A percentile compares a stretch with the other conserved stretches of the same genome.
These are phyloP conservation scores for Rhizopogon vesiculosus DNA, from an alignment of 768 basidiomycete species.

Conservation along the genomic window DNA sequence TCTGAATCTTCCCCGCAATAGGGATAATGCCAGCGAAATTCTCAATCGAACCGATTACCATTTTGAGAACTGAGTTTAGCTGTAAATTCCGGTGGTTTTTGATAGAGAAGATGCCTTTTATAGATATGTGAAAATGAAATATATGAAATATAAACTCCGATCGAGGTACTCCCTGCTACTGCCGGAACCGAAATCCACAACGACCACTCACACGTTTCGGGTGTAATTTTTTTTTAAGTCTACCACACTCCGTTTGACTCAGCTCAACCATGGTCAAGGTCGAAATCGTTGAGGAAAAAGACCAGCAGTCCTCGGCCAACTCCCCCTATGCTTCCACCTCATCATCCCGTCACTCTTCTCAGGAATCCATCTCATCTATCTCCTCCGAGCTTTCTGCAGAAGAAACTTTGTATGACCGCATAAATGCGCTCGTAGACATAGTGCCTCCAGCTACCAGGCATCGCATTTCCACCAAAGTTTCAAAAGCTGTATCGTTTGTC, in stretches of 20 bases:
- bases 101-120: background rate
- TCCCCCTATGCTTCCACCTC: conserved; percentile 75
- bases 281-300: conserved; percentile 83
- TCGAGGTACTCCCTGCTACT: background rate
- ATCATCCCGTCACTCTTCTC: conserved; percentile 64
- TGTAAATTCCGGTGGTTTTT: background rate
- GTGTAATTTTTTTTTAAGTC: conserved; percentile 2
- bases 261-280: conserved; percentile 80
- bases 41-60: background rate
- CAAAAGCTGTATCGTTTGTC: conserved; percentile 57
- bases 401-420: conserved; percentile 84
- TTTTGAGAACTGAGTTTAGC: background rate
- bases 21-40: background rate
- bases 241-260: conserved; percentile 3
- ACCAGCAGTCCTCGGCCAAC: conserved; percentile 40
- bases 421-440: conserved; percentile 93
- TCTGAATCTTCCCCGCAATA: background rate
- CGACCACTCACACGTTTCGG: conserved; percentile 14
- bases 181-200: conserved; percentile 25
- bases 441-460: conserved; percentile 89
- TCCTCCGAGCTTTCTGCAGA: conserved; percentile 66
- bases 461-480: conserved; percentile 56
- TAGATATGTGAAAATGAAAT: background rate
- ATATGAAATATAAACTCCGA: background rate
- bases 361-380: conserved; percentile 75